Conservation (phyloP, 345 rosid genomes). For the Melaleuca alternifolia region DNA sequence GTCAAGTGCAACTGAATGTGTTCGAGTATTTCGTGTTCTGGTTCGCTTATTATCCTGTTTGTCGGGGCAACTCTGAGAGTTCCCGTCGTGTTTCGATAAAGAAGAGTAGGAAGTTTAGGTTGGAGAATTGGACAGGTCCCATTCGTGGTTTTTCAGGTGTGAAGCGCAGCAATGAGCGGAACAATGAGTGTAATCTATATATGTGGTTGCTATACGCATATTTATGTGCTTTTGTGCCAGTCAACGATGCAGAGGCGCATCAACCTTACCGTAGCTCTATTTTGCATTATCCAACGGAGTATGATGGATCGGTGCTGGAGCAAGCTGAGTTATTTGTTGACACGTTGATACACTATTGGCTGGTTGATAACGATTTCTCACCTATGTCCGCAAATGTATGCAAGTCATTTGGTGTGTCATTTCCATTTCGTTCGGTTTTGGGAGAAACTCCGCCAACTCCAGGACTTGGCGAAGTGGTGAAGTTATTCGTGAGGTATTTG, state of each 20-base stretch:
- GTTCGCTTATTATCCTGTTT: slow-evolving; percentile 85
- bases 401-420: slow-evolving; percentile 59
- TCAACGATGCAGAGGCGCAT: slow-evolving; percentile 39
- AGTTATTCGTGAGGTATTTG: slow-evolving; percentile 73
- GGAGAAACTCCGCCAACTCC: slow-evolving; percentile 66
- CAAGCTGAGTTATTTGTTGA: slow-evolving; percentile 77
- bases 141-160: slow-evolving; percentile 44
- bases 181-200: slow-evolving; percentile 54
- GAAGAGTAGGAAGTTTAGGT: slow-evolving; percentile 33
- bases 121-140: slow-evolving; percentile 60
- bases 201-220: slow-evolving; percentile 57
- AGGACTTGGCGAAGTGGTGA: slow-evolving; percentile 69
- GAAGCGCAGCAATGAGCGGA: slow-evolving; percentile 45
- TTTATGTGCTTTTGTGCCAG: slow-evolving; percentile 72
- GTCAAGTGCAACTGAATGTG: slow-evolving; percentile 59
- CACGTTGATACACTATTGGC: slow-evolving; percentile 68
- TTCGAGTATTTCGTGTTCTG: slow-evolving; percentile 87
- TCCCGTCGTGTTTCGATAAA: slow-evolving; percentile 17
- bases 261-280: slow-evolving; percentile 76
- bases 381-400: slow-evolving; percentile 42
- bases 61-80: slow-evolving; percentile 53
- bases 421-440: slow-evolving; percentile 34
- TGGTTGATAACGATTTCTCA: slow-evolving; percentile 86
- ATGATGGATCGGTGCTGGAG: slow-evolving; percentile 44
- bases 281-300: slow-evolving; percentile 49